Conservation (phyloP, 768 basidiomycete genomes). For the Kwoniella dendrophila region DNA sequence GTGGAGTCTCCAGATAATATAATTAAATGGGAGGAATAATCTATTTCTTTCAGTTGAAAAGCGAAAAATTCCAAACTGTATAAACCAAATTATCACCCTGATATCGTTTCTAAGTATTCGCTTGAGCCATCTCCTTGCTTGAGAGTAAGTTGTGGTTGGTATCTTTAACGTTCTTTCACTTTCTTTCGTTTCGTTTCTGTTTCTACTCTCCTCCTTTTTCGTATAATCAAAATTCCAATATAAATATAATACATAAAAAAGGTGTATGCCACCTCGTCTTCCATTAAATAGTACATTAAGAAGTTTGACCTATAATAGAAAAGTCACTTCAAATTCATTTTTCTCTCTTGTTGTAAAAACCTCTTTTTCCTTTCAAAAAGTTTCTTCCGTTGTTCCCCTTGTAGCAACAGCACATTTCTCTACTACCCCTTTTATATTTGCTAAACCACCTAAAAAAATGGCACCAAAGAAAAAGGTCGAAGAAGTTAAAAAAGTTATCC, state of each 20-base stretch:
- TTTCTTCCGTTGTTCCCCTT: not conserved
- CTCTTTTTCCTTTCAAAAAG: not conserved
- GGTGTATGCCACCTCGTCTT: slow-evolving; percentile 29
- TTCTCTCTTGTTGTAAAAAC: slow-evolving; percentile 4
- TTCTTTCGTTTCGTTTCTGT: no score
- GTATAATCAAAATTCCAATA: not conserved
- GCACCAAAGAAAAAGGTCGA: slow-evolving; percentile 81
- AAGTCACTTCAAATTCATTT: slow-evolving; percentile 8
- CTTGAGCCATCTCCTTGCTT: not conserved
- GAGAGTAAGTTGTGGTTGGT: not conserved
- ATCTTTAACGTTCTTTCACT: slow-evolving; percentile 11
- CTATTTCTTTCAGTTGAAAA: not conserved
- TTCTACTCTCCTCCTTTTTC: no score
- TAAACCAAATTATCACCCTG: not conserved
- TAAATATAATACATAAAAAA: slow-evolving; percentile 10
- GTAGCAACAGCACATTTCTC: slow-evolving; percentile 11
- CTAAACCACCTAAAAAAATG: slow-evolving; percentile 63
- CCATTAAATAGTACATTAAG: slow-evolving; percentile 1
- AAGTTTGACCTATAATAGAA: not conserved
- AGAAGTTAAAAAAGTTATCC: slow-evolving; percentile 78
- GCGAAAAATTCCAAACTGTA: not conserved
- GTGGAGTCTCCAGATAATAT: not conserved
- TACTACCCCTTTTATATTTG: slow-evolving; percentile 18
- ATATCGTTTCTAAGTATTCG: not conserved
- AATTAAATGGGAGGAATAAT: not conserved